A percentile compares a stretch with the other conserved stretches of the same genome.
These are phyloP conservation scores for Maudiozyma serrabonitensis DNA, from an alignment of 805 yeast genomes.

Conservation along the genomic window DNA sequence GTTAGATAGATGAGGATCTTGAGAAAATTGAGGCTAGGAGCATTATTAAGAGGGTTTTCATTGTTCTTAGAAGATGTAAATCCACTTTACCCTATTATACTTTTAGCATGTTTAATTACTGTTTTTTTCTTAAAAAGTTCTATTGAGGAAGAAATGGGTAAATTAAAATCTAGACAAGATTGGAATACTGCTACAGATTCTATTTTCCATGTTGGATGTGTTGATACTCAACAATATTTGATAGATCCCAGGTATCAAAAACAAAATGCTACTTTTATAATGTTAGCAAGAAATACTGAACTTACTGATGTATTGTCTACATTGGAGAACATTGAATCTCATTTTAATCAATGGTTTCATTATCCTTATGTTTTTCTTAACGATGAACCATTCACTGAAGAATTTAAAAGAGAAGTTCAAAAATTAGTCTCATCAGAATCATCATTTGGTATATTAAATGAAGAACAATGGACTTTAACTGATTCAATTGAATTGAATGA, in stretches of 20 bases:
- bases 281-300: slow-evolving; percentile 75
- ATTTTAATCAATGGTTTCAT: slow-evolving; percentile 86
- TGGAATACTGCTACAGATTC: slow-evolving; percentile 26
- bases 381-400: slow-evolving; percentile 60
- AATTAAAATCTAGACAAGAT: slow-evolving; percentile 9
- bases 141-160: neutral
- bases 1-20: too few relatives aligned
- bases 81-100: neutral
- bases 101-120: neutral
- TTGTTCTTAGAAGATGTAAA: neutral
- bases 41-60: neutral
- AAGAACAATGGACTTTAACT: slow-evolving; percentile 58
- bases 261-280: slow-evolving; percentile 78
- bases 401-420: slow-evolving; percentile 47
- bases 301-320: slow-evolving; percentile 65
- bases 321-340: slow-evolving; percentile 68
- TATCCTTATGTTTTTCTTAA: slow-evolving; percentile 90
- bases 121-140: neutral
- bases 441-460: slow-evolving; percentile 60
- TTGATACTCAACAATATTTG: slow-evolving; percentile 34
- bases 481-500: neutral
- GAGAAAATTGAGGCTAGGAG: too few relatives aligned
- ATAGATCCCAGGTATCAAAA: slow-evolving; percentile 26
- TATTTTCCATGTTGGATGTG: slow-evolving; percentile 52
- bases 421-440: slow-evolving; percentile 50